Conservation (phyloP, 1,284 basidiomycete species). For the Sphaerobolus stellatus region DNA sequence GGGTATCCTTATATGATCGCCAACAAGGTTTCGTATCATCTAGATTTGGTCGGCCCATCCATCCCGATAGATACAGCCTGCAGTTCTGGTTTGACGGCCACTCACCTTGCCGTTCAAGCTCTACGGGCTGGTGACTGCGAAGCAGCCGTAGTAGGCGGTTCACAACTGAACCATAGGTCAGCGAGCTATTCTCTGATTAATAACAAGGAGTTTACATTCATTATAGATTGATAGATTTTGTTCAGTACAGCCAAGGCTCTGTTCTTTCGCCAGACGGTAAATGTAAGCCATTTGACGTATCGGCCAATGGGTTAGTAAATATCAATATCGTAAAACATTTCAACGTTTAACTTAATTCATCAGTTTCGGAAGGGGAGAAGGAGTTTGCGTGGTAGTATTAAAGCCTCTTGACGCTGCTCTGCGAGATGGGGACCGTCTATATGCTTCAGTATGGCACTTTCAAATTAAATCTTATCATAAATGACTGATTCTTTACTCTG, state of each 20-base stretch:
- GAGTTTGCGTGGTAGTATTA: slow-evolving; percentile 30
- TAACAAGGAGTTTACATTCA: not conserved
- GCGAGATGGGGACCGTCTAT: slow-evolving; percentile 32
- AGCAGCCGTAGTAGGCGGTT: slow-evolving; percentile 47
- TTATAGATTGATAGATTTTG: slow-evolving; percentile 32
- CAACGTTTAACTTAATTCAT: slow-evolving; percentile 7
- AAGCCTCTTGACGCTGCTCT: slow-evolving; percentile 33
- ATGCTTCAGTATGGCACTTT: slow-evolving; percentile 28
- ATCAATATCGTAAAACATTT: not conserved
- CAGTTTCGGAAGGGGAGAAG: slow-evolving; percentile 37
- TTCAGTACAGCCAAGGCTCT: slow-evolving; percentile 34
- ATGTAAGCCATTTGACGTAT: slow-evolving; percentile 49
- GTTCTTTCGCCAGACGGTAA: slow-evolving; percentile 45
- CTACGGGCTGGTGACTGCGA: slow-evolving; percentile 46
- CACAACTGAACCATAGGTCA: slow-evolving; percentile 41
- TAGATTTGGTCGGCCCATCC: slow-evolving; percentile 48
- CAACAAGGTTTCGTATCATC: slow-evolving; percentile 48
- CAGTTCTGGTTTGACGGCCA: slow-evolving; percentile 44
- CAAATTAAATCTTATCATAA: not conserved
- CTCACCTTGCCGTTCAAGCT: slow-evolving; percentile 48
- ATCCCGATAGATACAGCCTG: slow-evolving; percentile 51
- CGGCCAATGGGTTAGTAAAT: slow-evolving; percentile 45
- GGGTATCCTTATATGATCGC: slow-evolving; percentile 39
- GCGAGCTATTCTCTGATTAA: not conserved
- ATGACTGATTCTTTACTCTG: not conserved